Evolutionary conservation across 2,329 filamentous ascomycete genomes (phyloP).

Genomic region (Arthrinium puccinioides): DNA sequence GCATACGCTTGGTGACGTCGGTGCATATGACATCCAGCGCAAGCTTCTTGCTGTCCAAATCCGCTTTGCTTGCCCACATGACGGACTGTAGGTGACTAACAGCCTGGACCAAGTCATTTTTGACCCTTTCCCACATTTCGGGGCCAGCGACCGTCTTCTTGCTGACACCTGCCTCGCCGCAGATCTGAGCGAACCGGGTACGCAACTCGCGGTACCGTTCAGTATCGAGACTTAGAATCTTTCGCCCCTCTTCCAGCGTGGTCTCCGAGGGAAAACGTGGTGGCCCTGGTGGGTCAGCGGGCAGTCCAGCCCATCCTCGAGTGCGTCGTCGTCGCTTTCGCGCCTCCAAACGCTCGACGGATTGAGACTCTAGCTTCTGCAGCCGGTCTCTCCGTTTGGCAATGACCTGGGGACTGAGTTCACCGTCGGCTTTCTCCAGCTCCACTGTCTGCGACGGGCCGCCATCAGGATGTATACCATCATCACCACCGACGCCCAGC

Average conservation of each 20-base stretch:
- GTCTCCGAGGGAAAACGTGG: constrained; percentile 77
- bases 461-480: too few species aligned
- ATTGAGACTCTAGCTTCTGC: constrained; percentile 48
- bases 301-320: constrained; percentile 59
- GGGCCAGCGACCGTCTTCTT: constrained; percentile 73
- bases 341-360: constrained; percentile 52
- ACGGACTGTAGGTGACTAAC: constrained; percentile 55
- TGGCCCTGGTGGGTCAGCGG: constrained; percentile 59
- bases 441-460: too few species aligned
- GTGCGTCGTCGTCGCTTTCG: constrained; percentile 63
- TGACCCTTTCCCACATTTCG: constrained; percentile 66
- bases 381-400: constrained; percentile 47
- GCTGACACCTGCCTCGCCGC: constrained; percentile 55
- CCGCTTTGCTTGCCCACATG: constrained; percentile 50
- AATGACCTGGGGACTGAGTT: constrained; percentile 20
- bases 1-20: constrained; percentile 75
- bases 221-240: constrained; percentile 57
- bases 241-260: constrained; percentile 71
- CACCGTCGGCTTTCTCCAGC: too few species aligned
- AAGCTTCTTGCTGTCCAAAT: constrained; percentile 55
- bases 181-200: constrained; percentile 62
- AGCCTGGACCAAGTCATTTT: constrained; percentile 58
- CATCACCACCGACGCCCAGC: too few species aligned
- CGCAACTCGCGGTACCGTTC: constrained; percentile 57
- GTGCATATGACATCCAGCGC: constrained; percentile 74